phyloP scores from a whole-genome alignment of 306 rosid species.

The Canavalia ensiformis region DNA sequence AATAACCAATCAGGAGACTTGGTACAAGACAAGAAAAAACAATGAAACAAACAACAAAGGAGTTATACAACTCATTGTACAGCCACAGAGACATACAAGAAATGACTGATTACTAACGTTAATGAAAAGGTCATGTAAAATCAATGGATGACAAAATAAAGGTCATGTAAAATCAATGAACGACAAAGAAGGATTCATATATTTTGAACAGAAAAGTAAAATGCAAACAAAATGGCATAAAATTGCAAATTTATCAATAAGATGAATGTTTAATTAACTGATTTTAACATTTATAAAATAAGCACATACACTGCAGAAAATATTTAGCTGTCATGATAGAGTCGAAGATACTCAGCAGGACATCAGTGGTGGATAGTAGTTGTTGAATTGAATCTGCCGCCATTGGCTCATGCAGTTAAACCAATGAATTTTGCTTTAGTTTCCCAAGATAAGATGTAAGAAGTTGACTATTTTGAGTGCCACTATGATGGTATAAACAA shows the following conservation, averaged over 20 bases:
- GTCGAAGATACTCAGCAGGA: conserved; percentile 45
- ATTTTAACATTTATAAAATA: conserved; percentile 32
- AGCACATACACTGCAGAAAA: conserved; percentile 33
- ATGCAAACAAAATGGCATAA: conserved; percentile 27
- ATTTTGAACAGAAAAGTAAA: conserved; percentile 32
- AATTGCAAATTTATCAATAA: conserved; percentile 15
- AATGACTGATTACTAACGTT: neutral
- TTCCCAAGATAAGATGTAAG: conserved; percentile 34
- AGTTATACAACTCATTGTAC: conserved; percentile 15
- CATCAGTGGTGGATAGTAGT: conserved; percentile 29
- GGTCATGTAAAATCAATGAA: conserved; percentile 17
- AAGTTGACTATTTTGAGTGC: conserved; percentile 25
- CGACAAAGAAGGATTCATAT: conserved; percentile 31
- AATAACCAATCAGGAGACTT: conserved; percentile 26
- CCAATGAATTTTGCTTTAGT: conserved; percentile 19
- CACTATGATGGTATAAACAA: conserved; percentile 59
- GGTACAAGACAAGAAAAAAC: neutral
- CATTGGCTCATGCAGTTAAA: conserved; percentile 37
- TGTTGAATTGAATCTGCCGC: conserved; percentile 19
- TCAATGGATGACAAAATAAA: neutral
- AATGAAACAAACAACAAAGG: conserved; percentile 31
- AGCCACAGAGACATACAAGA: conserved; percentile 6
- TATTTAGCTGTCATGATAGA: conserved; percentile 21
- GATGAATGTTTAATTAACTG: conserved; percentile 20
- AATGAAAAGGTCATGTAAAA: neutral